A percentile compares a stretch with the other conserved stretches of the same genome.
Conservation (phyloP, 768 basidiomycete species). For the Rhodocollybia butyracea region DNA sequence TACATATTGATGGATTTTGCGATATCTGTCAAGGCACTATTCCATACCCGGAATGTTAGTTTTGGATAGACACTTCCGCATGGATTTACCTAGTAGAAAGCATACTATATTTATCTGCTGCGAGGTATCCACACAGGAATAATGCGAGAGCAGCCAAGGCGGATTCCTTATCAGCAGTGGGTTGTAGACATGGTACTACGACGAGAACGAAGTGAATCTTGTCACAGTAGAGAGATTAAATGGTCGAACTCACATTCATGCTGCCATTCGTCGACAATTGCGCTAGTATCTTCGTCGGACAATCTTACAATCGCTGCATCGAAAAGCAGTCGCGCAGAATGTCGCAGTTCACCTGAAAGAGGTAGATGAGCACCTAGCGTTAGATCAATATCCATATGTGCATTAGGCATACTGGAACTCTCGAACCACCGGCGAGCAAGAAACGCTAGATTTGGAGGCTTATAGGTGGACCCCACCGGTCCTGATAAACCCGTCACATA, state of each 20-base stretch:
- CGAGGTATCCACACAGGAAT: conserved; percentile 80
- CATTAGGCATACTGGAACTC: conserved; percentile 52
- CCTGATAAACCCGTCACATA: conserved; percentile 71
- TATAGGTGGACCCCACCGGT: conserved; percentile 56
- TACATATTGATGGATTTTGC: conserved; percentile 79
- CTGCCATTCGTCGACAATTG: conserved; percentile 61
- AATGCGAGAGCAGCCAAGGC: conserved; percentile 64
- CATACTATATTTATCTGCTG: conserved; percentile 74
- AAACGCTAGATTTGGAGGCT: conserved; percentile 66
- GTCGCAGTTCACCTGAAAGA: conserved; percentile 64
- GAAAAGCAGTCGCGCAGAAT: conserved; percentile 74
- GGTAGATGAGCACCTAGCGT: conserved; percentile 4
- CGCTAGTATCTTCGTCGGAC: conserved; percentile 62
- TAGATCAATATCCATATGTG: conserved; percentile 3
- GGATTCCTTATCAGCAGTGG: conserved; percentile 57
- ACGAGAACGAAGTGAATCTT: background rate
- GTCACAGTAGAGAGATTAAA: background rate
- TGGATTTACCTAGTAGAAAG: conserved; percentile 76
- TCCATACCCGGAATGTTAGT: background rate
- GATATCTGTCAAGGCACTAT: conserved; percentile 76
- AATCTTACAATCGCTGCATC: conserved; percentile 69
- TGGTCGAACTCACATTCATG: conserved; percentile 46
- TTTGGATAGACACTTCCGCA: no score
- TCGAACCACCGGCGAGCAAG: conserved; percentile 78
- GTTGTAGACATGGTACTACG: conserved; percentile 60